A percentile compares a stretch with the other conserved stretches of the same genome.
Evolutionary conservation across 257 asterid genomes (phyloP).

Genomic region (Forsythia viridissima): DNA sequence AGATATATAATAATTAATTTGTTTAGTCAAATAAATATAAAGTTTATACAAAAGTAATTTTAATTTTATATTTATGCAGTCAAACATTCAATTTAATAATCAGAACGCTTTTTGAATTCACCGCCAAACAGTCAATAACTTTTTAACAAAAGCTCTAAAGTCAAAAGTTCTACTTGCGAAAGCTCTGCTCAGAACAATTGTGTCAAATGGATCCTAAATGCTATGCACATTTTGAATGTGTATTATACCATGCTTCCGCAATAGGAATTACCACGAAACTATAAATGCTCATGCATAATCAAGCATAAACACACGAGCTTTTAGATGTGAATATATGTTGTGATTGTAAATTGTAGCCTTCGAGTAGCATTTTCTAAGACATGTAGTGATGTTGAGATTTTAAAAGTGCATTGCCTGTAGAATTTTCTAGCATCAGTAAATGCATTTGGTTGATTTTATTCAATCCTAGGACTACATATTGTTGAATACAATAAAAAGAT

Average conservation of each 20-base stretch:
- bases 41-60: no score
- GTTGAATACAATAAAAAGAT: background rate
- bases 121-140: no score
- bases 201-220: background rate
- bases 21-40: no score
- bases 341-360: background rate
- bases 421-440: background rate
- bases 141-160: no score
- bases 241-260: background rate
- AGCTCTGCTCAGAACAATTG: no score
- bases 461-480: background rate
- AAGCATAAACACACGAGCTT: background rate
- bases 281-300: background rate
- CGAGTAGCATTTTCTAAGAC: background rate
- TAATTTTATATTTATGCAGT: no score
- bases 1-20: no score
- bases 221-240: background rate
- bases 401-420: background rate
- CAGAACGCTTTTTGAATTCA: no score
- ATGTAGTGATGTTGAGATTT: background rate
- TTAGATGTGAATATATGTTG: background rate
- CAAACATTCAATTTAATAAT: no score
- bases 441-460: background rate
- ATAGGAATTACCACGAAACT: background rate
- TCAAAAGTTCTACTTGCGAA: no score